A percentile compares a stretch with the other conserved stretches of the same genome.
Conservation (phyloP, 2,329 filamentous ascomycete species). For the Nothophaeocryptopus gaeumannii region DNA sequence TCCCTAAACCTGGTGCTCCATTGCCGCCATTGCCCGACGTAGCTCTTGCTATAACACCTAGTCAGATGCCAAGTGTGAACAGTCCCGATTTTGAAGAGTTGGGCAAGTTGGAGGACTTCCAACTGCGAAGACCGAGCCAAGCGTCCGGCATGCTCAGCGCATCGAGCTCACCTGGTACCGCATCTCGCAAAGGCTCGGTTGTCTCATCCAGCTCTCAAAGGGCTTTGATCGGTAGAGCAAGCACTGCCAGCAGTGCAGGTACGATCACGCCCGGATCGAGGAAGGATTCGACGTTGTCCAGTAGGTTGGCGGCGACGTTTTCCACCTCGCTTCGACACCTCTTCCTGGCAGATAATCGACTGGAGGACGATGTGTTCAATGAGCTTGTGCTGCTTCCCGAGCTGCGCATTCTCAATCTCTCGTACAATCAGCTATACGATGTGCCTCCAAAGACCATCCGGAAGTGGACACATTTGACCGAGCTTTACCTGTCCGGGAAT, state of each 20-base stretch:
- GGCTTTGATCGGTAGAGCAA: slow-evolving; percentile 58
- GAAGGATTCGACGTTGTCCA: slow-evolving; percentile 87
- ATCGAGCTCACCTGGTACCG: slow-evolving; percentile 44
- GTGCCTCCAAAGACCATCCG: slow-evolving; percentile 85
- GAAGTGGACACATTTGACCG: slow-evolving; percentile 83
- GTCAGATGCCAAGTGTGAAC: slow-evolving; percentile 39
- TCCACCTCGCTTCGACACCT: slow-evolving; percentile 79
- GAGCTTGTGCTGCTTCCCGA: slow-evolving; percentile 80
- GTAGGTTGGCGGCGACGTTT: slow-evolving; percentile 80
- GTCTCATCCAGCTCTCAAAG: slow-evolving; percentile 76
- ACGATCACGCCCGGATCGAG: slow-evolving; percentile 56
- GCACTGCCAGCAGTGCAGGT: slow-evolving; percentile 65
- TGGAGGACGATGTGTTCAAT: slow-evolving; percentile 94
- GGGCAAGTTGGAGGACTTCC: slow-evolving; percentile 60
- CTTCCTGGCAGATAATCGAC: slow-evolving; percentile 86
- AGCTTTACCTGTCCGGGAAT: slow-evolving; percentile 93
- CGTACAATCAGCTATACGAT: slow-evolving; percentile 91
- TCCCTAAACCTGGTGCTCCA: slow-evolving; percentile 76
- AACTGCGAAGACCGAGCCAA: slow-evolving; percentile 75
- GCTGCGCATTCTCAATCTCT: slow-evolving; percentile 83
- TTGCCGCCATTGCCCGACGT: slow-evolving; percentile 45
- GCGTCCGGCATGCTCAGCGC: slow-evolving; percentile 68
- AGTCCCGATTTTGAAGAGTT: slow-evolving; percentile 78
- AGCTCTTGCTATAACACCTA: slow-evolving; percentile 44
- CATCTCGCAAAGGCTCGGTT: slow-evolving; percentile 71